A percentile compares a stretch with the other conserved stretches of the same genome.
Conservation (phyloP, 192 early-diverging fungal genomes). For the Rhizophagus sp. region DNA sequence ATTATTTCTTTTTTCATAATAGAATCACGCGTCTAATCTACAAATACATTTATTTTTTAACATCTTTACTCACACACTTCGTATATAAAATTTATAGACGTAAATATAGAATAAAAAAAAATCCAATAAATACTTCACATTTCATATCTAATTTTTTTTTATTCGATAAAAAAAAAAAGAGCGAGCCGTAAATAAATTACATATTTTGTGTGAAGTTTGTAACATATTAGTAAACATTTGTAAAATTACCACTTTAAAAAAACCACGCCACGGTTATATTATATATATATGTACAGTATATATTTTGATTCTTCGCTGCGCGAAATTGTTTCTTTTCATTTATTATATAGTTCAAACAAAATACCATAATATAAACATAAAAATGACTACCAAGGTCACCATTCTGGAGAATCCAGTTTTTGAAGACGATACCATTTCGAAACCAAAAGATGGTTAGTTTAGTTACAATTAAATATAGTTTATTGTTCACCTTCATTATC, state of each 20-base stretch:
- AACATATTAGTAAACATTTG: background rate
- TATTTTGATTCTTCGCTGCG: slow-evolving; percentile 1
- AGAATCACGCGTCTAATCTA: slow-evolving; percentile 9
- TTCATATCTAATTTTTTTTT: background rate
- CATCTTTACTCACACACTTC: no score
- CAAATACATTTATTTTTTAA: no score
- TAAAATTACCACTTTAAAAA: background rate
- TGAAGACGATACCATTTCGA: background rate
- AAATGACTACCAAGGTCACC: slow-evolving; percentile 11
- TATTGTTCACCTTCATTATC: background rate
- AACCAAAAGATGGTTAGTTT: background rate
- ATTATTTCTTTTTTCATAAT: background rate
- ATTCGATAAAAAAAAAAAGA: background rate
- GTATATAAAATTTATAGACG: no score
- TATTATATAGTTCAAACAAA: no score
- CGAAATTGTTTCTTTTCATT: background rate
- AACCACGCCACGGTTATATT: background rate
- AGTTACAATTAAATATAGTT: background rate
- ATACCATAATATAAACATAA: background rate
- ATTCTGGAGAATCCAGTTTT: background rate
- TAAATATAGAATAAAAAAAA: background rate
- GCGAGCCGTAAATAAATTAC: background rate
- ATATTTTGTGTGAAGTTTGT: background rate
- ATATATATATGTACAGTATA: no score
- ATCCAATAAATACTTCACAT: background rate